Conservation (phyloP, 176 grass and related monocot genomes). For the Oryza officinalis region DNA sequence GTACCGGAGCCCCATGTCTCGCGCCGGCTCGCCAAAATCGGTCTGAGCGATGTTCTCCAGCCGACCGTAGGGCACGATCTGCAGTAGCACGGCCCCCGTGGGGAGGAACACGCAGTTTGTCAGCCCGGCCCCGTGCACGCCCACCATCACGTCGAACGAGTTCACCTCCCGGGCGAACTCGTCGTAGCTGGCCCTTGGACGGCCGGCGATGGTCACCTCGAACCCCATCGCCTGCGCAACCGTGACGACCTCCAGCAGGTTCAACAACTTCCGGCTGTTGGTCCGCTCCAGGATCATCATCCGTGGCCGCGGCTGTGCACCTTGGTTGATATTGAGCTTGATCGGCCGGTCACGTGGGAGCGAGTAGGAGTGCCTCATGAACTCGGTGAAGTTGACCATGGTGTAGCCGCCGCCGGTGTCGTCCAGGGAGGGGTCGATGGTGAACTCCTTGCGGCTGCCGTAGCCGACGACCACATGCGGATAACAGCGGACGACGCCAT, state of each 20-base stretch:
- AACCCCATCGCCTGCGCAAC: constrained; percentile 45
- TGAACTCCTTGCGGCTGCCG: constrained; percentile 65
- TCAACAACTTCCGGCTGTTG: constrained; percentile 44
- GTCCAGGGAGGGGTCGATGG: constrained; percentile 50
- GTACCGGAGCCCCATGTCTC: constrained; percentile 67
- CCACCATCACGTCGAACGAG: constrained; percentile 60
- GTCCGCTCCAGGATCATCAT: constrained; percentile 61
- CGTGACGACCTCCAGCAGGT: constrained; percentile 47
- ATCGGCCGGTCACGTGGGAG: constrained; percentile 42
- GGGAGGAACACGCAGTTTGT: constrained; percentile 69
- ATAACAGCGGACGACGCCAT: constrained; percentile 48
- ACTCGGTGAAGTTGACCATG: constrained; percentile 62
- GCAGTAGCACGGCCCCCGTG: constrained; percentile 62
- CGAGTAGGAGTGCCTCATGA: constrained; percentile 48
- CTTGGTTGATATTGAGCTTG: constrained; percentile 6
- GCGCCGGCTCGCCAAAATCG: constrained; percentile 62
- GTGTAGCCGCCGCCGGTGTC: constrained; percentile 44
- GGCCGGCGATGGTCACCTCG: constrained; percentile 38
- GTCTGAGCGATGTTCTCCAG: constrained; percentile 50
- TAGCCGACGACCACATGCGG: constrained; percentile 55
- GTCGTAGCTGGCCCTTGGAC: constrained; percentile 25
- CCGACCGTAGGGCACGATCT: constrained; percentile 62
- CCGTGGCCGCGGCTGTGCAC: neutral
- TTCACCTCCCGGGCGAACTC: constrained; percentile 54
- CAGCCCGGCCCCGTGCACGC: constrained; percentile 65